These are phyloP conservation scores for Pyrus bretschneideri DNA, from an alignment of 306 rosid species.

Conservation along the genomic window DNA sequence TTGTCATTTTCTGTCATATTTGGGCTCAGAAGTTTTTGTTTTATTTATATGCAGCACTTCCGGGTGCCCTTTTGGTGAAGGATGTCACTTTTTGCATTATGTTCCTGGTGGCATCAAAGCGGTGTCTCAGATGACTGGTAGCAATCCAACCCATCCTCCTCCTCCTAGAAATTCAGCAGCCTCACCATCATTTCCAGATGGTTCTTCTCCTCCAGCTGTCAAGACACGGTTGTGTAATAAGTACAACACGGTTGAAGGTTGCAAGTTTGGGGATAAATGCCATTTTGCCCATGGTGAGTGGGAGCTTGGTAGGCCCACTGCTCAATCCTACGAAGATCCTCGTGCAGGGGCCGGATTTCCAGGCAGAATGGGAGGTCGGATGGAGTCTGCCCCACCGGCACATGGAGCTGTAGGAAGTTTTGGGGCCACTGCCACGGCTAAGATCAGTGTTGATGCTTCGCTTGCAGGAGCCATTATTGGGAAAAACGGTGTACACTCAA, in stretches of 20 bases:
- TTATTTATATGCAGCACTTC: slow-evolving; percentile 53
- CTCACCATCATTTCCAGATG: slow-evolving; percentile 66
- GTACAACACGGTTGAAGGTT: slow-evolving; percentile 71
- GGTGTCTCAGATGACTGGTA: slow-evolving; percentile 60
- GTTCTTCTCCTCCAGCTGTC: slow-evolving; percentile 65
- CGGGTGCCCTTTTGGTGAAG: slow-evolving; percentile 95
- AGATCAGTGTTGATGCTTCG: slow-evolving; percentile 72
- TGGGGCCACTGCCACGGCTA: slow-evolving; percentile 76
- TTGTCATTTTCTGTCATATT: not conserved
- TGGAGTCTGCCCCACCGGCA: slow-evolving; percentile 31
- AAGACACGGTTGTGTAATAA: slow-evolving; percentile 81
- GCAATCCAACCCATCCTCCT: slow-evolving; percentile 45
- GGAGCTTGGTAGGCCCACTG: slow-evolving; percentile 75
- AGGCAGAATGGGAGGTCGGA: slow-evolving; percentile 49
- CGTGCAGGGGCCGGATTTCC: slow-evolving; percentile 41
- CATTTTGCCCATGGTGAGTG: slow-evolving; percentile 73
- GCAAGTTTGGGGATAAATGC: slow-evolving; percentile 84
- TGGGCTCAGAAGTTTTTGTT: not conserved
- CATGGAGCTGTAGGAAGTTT: slow-evolving; percentile 63
- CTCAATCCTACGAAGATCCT: slow-evolving; percentile 55
- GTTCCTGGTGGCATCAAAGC: slow-evolving; percentile 85
- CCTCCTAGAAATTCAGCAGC: slow-evolving; percentile 36
- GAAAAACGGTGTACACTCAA: slow-evolving; percentile 69
- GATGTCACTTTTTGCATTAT: slow-evolving; percentile 73
- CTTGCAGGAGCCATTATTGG: slow-evolving; percentile 86